Percentiles rank a stretch among this genome's conserved stretches.
These are phyloP conservation scores for Juglanconis oblonga DNA, from an alignment of 2,329 filamentous ascomycete genomes.

Conservation along the genomic window DNA sequence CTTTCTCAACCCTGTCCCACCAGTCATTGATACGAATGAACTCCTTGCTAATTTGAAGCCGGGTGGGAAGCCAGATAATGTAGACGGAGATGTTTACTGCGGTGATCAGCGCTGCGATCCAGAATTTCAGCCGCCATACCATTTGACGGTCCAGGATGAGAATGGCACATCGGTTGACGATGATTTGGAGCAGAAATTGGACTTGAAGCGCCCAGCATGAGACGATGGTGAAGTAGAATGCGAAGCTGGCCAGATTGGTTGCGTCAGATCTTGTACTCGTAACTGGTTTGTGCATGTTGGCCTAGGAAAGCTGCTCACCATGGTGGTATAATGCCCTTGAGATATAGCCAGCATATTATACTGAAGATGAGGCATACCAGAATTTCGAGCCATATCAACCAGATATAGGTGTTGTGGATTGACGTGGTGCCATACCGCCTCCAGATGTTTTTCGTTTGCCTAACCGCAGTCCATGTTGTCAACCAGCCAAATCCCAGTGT, in stretches of 20 bases:
- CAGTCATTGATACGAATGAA: conserved; percentile 45
- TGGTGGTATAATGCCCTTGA: conserved; percentile 1
- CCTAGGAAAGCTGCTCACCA: neutral
- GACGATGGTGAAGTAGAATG: conserved; percentile 8
- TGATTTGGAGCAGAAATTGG: conserved; percentile 24
- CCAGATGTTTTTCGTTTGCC: conserved; percentile 4
- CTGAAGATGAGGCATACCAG: conserved; percentile 1
- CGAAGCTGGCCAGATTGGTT: neutral
- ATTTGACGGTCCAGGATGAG: conserved; percentile 38
- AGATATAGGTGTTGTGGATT: conserved; percentile 11
- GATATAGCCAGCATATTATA: conserved; percentile 7
- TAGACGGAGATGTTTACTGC: conserved; percentile 51
- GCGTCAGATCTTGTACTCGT: neutral
- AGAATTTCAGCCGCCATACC: conserved; percentile 20
- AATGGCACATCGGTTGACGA: conserved; percentile 50
- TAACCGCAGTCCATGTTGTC: conserved; percentile 1
- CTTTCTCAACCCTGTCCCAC: conserved; percentile 53
- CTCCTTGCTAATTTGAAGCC: conserved; percentile 37
- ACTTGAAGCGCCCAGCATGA: conserved; percentile 7
- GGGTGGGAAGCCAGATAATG: conserved; percentile 52
- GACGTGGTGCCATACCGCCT: conserved; percentile 4
- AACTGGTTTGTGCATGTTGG: too few relatives aligned
- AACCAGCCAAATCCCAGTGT: conserved; percentile 12
- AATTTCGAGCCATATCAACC: conserved; percentile 4
- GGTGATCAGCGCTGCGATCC: conserved; percentile 41